A percentile compares a stretch with the other conserved stretches of the same genome.
Conservation (phyloP, 805 yeast species). For the Metschnikowia lachancei region DNA sequence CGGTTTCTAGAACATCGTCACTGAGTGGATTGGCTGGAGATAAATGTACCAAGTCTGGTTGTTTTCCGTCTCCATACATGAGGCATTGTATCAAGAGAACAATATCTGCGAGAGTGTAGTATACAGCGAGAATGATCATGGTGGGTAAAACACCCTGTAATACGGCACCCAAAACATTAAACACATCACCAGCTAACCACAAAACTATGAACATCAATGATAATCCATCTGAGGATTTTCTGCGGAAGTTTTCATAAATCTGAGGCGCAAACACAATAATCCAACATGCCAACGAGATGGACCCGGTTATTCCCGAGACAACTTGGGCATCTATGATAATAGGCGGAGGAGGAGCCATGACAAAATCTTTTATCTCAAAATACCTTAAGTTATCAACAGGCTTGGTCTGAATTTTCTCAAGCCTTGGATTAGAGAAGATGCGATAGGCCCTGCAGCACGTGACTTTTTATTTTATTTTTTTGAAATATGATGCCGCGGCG, state of each 20-base stretch:
- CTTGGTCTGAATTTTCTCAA: too few species aligned
- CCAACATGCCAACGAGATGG: slow-evolving; percentile 96
- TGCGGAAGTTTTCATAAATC: slow-evolving; percentile 81
- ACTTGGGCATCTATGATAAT: slow-evolving; percentile 64
- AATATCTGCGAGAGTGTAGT: slow-evolving; percentile 88
- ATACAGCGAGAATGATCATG: slow-evolving; percentile 87
- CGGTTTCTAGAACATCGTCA: slow-evolving; percentile 65
- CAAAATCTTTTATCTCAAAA: neutral
- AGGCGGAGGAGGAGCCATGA: slow-evolving; percentile 63
- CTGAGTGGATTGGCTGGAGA: slow-evolving; percentile 86
- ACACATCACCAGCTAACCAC: slow-evolving; percentile 93
- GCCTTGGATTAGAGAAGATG: neutral
- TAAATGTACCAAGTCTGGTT: slow-evolving; percentile 71
- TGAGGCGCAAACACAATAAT: slow-evolving; percentile 97
- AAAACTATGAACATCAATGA: slow-evolving; percentile 81
- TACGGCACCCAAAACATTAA: slow-evolving; percentile 88
- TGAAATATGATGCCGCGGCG: too few species aligned
- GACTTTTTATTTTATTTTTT: too few species aligned
- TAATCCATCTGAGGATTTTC: slow-evolving; percentile 87
- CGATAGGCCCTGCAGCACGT: neutral
- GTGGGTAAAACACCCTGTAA: slow-evolving; percentile 91
- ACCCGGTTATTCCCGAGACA: slow-evolving; percentile 75
- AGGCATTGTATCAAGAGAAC: slow-evolving; percentile 81
- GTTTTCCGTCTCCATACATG: slow-evolving; percentile 63
- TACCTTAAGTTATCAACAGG: too few species aligned